Base-by-base conservation (phyloP, 768 basidiomycete genomes). In the Phlebiopsis flavidoalba region DNA sequence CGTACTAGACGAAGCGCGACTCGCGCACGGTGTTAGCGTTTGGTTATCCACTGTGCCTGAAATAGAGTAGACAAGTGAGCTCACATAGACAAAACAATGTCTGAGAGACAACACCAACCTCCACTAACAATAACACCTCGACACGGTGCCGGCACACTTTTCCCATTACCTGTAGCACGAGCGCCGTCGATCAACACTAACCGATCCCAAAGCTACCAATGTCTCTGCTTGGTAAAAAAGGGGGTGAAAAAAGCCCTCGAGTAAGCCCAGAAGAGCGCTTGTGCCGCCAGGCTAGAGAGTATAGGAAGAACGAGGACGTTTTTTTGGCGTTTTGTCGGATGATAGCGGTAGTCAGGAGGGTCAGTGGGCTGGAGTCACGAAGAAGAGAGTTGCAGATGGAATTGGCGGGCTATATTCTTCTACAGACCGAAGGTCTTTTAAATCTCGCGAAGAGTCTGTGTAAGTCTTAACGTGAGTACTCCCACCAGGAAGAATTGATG, bases 121-220 rank as follows among this genome's bases (percentile, higher is more conserved):
- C 83, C 91, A 58, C 87, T 84, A 58, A 91, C 81, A 57, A 93
- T 76, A 1, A 89, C 77, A n/a, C 77, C 85, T 61, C 93, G 77
- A 43, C n/a, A 95, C 63, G 22, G 84, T 82, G 0, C 80, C 76
- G 2, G 86, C 84, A 54, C 81, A n/a, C 79, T 14, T 84, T 80
- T 59, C 88, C 84, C 61, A 91, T 69, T 31, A 85, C 78, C 63
- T 75, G 70, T 43, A 77, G n/a, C 78, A 22, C 95, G 80, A 11
- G 91, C 87, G 11, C 74, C 72, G 59, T 87, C 86, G 70, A n/a
- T n/a, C n/a, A 92, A 90, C 31, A 93, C 82, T 11, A 88, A 73
- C 56, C 87, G 81, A 70, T 97, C 94, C 88, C 91, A 93, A n/a
- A 93, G 70, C n/a, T n/a, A n/a, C n/a, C n/a, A n/a, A 60, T n/a